These are phyloP conservation scores for Pythium aristosporum DNA, from an alignment of 352 stramenopile genomes.

Conservation along the genomic window DNA sequence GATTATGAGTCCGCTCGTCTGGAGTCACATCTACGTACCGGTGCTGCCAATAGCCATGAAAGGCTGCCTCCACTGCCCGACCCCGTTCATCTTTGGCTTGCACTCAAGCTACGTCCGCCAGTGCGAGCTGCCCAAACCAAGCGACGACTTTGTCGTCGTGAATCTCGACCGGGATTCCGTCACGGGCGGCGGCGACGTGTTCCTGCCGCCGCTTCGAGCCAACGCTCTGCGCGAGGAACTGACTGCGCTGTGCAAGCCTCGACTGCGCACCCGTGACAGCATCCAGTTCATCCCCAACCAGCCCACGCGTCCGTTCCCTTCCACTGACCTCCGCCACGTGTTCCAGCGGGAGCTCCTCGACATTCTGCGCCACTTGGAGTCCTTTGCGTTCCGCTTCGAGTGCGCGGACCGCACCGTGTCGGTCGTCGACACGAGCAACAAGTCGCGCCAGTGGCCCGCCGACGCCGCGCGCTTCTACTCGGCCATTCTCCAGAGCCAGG, in stretches of 20 bases:
- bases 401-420: conserved; percentile 35
- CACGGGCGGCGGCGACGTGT: conserved; percentile 45
- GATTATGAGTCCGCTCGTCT: conserved; percentile 60
- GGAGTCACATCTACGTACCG: conserved; percentile 80
- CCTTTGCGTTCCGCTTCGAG: conserved; percentile 63
- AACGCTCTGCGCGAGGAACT: conserved; percentile 43
- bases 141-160: conserved; percentile 51
- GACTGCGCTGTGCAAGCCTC: conserved; percentile 37
- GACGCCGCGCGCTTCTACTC: conserved; percentile 45
- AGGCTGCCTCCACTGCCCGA: conserved; percentile 72
- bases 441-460: conserved; percentile 32
- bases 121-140: conserved; percentile 46
- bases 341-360: conserved; percentile 43
- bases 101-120: conserved; percentile 56
- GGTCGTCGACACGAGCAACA: conserved; percentile 51
- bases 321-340: conserved; percentile 27
- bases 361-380: conserved; percentile 49
- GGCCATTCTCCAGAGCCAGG: conserved; percentile 54
- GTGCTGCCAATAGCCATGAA: conserved; percentile 61
- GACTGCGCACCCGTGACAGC: conserved; percentile 35
- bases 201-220: conserved; percentile 37
- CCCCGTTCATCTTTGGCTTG: conserved; percentile 76
- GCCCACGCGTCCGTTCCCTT: conserved; percentile 23
- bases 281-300: conserved; percentile 19
- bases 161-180: conserved; percentile 57